Conservation (phyloP, 306 rosid genomes). For the Prunus salicina region DNA sequence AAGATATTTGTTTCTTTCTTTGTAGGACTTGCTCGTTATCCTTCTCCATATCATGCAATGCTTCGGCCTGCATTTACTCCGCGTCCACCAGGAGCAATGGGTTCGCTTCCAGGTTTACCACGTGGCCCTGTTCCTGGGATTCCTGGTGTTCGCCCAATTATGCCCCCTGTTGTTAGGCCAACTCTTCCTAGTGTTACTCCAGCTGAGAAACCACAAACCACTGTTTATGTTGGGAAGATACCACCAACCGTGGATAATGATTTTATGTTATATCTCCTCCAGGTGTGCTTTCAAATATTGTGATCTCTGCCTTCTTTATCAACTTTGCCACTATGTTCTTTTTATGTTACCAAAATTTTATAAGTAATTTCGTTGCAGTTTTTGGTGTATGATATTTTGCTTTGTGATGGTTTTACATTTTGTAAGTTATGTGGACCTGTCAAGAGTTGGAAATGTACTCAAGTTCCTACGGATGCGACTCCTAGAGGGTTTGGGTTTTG, state of each 20-base stretch:
- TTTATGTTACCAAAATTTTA: not conserved
- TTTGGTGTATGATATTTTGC: not conserved
- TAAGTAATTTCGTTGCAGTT: conserved; percentile 1
- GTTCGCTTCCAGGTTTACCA: conserved; percentile 57
- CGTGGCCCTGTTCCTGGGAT: conserved; percentile 82
- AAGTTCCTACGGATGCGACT: conserved; percentile 80
- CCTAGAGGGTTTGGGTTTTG: conserved; percentile 91
- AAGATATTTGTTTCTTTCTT: conserved; percentile 52
- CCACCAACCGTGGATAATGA: conserved; percentile 90
- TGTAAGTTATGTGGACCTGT: conserved; percentile 82
- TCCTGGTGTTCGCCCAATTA: conserved; percentile 78
- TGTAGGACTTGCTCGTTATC: conserved; percentile 89
- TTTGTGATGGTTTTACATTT: conserved; percentile 18
- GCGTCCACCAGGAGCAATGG: conserved; percentile 75
- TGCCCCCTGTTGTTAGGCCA: conserved; percentile 78
- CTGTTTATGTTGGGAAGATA: conserved; percentile 89
- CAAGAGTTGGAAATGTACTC: conserved; percentile 97
- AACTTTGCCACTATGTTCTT: not conserved
- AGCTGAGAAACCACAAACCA: conserved; percentile 78
- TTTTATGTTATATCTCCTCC: conserved; percentile 75
- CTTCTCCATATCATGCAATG: conserved; percentile 74
- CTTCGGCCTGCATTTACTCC: conserved; percentile 73
- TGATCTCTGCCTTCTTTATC: not conserved
- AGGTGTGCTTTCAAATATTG: conserved; percentile 44
- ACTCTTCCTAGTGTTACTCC: conserved; percentile 67